Evolutionary conservation across 2,329 filamentous ascomycete genomes (phyloP).

Genomic region (Diplodia seriata): DNA sequence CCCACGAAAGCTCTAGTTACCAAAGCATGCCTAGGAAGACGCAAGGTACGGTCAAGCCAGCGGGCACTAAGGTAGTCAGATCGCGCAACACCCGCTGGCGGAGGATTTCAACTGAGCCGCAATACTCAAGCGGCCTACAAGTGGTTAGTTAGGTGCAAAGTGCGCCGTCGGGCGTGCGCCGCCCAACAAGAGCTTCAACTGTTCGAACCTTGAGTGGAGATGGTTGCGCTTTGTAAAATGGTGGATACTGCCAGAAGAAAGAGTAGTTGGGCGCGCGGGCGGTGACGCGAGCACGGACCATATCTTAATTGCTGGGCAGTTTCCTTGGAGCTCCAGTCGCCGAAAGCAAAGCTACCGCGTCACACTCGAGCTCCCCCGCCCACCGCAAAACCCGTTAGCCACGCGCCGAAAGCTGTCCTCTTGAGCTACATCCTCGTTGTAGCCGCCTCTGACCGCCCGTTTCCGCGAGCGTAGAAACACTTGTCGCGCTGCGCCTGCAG

Average conservation of each 20-base stretch:
- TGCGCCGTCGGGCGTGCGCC: background rate
- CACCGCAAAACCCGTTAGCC: background rate
- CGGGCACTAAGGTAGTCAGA: background rate
- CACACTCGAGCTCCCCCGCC: background rate
- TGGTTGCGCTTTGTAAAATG: background rate
- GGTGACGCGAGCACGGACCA: conserved; percentile 16
- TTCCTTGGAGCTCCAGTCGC: conserved; percentile 21
- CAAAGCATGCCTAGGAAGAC: background rate
- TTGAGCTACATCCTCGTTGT: background rate
- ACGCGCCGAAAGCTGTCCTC: background rate
- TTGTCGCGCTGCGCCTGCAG: conserved; percentile 15
- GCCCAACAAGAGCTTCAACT: background rate
- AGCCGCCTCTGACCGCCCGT: background rate
- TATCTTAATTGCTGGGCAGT: background rate
- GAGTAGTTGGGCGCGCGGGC: background rate
- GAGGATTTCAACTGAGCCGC: background rate
- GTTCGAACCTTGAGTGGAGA: too few relatives aligned
- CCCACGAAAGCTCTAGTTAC: background rate
- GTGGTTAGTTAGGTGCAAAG: background rate
- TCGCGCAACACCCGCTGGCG: background rate
- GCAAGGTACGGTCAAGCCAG: background rate
- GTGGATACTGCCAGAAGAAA: background rate
- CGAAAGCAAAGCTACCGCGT: conserved; percentile 4
- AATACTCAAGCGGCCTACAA: background rate
- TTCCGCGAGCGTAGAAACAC: background rate